Base-by-base conservation (phyloP, 83 land plant species). In the Isoetes engelmannii region DNA sequence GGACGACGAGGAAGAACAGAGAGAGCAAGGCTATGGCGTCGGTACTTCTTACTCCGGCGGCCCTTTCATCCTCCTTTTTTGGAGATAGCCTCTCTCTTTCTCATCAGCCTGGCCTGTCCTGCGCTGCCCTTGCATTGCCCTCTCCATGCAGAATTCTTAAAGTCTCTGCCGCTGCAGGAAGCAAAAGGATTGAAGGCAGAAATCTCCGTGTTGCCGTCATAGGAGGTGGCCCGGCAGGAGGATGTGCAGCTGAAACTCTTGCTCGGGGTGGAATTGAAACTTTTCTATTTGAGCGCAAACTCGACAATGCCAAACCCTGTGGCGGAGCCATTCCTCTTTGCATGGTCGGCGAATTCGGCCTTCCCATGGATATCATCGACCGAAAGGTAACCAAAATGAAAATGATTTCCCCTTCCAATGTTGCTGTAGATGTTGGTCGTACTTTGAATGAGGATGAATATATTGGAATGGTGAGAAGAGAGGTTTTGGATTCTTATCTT, bases 321-420 rank as follows among this genome's bases (percentile, higher is more conserved):
- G 92, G 92, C 17, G 97, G 97, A 8, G 97, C 97, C 45, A 92
- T 92, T 51, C 97, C 97, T 6, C 83, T 92, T 45, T 92, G 97
- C 79, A 92, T 92, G 97, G 81, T 90, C 47, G 86, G 82, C 20
- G 96, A 91, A 72, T 91, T 91, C 75, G 87, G 82, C 47, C 79
- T 91, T 19, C 92, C 92, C 2, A 37, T 80, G 46, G 97, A 91
- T 76, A 86, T 91, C 75, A 91, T 91, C 55, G 97, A 91, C 76
- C 83, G 93, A n/a, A 67, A 78, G 51, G 97, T 91, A 13, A 91
- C 92, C 18, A 88, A 88, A 83, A 88, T 91, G 97, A 91, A 91
- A 84, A 91, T 91, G 97, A 88, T 91, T 46, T 90, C 95, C 21
- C 95, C 92, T 6, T 90, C 92, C 55, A 90, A 90, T 71, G 89